These are phyloP conservation scores for Trichoderma sp. DNA, from an alignment of 2,329 filamentous ascomycete genomes.

Conservation along the genomic window DNA sequence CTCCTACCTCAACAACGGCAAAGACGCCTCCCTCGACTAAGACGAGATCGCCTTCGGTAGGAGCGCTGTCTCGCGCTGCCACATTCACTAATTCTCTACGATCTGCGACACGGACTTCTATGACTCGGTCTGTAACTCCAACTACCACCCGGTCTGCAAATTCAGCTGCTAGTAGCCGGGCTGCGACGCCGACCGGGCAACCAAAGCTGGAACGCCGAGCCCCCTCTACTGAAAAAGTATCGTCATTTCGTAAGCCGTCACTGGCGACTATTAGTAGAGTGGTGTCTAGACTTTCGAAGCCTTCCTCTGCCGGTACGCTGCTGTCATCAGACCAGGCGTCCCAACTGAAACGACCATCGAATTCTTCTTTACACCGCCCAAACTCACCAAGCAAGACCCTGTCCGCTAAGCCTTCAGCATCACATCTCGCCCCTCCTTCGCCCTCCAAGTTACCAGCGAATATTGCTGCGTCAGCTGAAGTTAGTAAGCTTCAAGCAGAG, in stretches of 20 bases:
- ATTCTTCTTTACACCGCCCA: conserved; percentile 64
- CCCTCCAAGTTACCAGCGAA: conserved; percentile 61
- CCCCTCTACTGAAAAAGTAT: conserved; percentile 19
- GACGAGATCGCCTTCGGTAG: neutral
- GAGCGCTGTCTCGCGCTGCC: neutral
- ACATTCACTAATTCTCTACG: neutral
- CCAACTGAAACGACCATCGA: conserved; percentile 49
- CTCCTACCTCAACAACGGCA: neutral
- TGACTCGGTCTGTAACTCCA: neutral
- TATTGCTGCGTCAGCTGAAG: conserved; percentile 57
- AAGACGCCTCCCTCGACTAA: neutral
- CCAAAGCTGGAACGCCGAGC: conserved; percentile 20
- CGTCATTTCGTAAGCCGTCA: conserved; percentile 20
- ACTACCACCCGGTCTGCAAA: neutral
- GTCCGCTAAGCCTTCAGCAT: conserved; percentile 60
- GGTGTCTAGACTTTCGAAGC: conserved; percentile 3
- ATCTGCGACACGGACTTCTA: neutral
- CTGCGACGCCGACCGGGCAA: conserved; percentile 1
- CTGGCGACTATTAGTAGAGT: conserved; percentile 1
- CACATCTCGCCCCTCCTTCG: conserved; percentile 57
- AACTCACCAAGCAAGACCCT: conserved; percentile 62
- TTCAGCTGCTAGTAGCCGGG: conserved; percentile 4
- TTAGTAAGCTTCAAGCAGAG: conserved; percentile 58
- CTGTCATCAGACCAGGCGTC: conserved; percentile 24
- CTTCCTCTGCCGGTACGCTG: conserved; percentile 12